Percentiles rank a stretch among this genome's conserved stretches.
Conservation (phyloP, 805 yeast species). For the Teunomyces gatunensis region DNA sequence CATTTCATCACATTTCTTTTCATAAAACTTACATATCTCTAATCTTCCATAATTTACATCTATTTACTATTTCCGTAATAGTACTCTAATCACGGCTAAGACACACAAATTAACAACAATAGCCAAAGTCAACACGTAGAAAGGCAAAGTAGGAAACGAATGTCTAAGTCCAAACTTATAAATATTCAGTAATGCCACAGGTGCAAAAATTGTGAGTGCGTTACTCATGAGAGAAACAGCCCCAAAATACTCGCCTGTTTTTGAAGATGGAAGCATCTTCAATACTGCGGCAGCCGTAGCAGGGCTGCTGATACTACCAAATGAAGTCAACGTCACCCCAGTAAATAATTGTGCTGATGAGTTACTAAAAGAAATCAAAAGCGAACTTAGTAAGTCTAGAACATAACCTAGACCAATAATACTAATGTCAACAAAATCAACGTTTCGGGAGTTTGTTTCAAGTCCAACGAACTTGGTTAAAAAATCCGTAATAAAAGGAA, state of each 20-base stretch:
- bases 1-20: too few species aligned
- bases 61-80: neutral
- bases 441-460: neutral
- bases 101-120: neutral
- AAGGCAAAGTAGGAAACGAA: slow-evolving; percentile 13
- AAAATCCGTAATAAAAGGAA: slow-evolving; percentile 14
- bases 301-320: slow-evolving; percentile 52
- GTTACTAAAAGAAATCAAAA: slow-evolving; percentile 7
- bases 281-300: slow-evolving; percentile 56
- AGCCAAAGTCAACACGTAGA: slow-evolving; percentile 6
- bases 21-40: too few species aligned
- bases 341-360: slow-evolving; percentile 2
- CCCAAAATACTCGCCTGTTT: slow-evolving; percentile 71
- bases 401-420: neutral
- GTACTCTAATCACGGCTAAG: neutral
- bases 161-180: slow-evolving; percentile 28
- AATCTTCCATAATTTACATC: too few species aligned
- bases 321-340: slow-evolving; percentile 3
- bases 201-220: slow-evolving; percentile 44
- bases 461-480: neutral
- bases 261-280: slow-evolving; percentile 56
- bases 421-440: neutral
- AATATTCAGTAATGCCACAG: slow-evolving; percentile 46
- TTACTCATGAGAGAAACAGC: slow-evolving; percentile 61
- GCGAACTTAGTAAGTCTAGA: slow-evolving; percentile 13